These are phyloP conservation scores for Bacterosira constricta DNA, from an alignment of 108 stramenopile species.

Conservation along the genomic window DNA sequence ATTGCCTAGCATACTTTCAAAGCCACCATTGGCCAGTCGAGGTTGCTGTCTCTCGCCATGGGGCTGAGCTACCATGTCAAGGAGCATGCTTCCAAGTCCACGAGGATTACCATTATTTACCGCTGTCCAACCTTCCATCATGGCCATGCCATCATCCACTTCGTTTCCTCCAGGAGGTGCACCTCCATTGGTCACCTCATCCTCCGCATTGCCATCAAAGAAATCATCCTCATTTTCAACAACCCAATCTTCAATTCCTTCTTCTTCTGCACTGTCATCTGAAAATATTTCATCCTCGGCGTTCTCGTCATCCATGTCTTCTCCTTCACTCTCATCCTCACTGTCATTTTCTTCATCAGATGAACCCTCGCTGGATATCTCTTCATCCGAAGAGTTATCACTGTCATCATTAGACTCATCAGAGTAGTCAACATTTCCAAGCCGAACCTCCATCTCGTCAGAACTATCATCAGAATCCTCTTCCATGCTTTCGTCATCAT, in stretches of 20 bases:
- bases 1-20: slow-evolving; percentile 78
- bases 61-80: slow-evolving; percentile 39
- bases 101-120: slow-evolving; percentile 50
- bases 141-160: slow-evolving; percentile 20
- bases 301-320: slow-evolving; percentile 15
- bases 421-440: slow-evolving; percentile 41
- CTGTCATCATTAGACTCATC: slow-evolving; percentile 31
- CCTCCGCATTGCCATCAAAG: slow-evolving; percentile 31
- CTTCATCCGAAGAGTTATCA: slow-evolving; percentile 29
- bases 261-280: slow-evolving; percentile 44
- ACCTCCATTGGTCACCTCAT: slow-evolving; percentile 17
- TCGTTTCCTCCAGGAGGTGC: slow-evolving; percentile 21
- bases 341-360: slow-evolving; percentile 38
- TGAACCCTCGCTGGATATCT: slow-evolving; percentile 38
- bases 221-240: slow-evolving; percentile 10
- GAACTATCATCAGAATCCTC: slow-evolving; percentile 22
- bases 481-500: slow-evolving; percentile 33
- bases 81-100: slow-evolving; percentile 59
- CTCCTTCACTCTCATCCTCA: slow-evolving; percentile 28
- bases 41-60: slow-evolving; percentile 6
- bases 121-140: slow-evolving; percentile 79
- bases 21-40: slow-evolving; percentile 36
- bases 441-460: slow-evolving; percentile 45
- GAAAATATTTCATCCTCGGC: slow-evolving; percentile 54
- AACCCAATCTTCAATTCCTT: not conserved